A percentile compares a stretch with the other conserved stretches of the same genome.
Evolutionary conservation across 768 basidiomycete genomes (phyloP).

Genomic region (Tephrocybe sp.): DNA sequence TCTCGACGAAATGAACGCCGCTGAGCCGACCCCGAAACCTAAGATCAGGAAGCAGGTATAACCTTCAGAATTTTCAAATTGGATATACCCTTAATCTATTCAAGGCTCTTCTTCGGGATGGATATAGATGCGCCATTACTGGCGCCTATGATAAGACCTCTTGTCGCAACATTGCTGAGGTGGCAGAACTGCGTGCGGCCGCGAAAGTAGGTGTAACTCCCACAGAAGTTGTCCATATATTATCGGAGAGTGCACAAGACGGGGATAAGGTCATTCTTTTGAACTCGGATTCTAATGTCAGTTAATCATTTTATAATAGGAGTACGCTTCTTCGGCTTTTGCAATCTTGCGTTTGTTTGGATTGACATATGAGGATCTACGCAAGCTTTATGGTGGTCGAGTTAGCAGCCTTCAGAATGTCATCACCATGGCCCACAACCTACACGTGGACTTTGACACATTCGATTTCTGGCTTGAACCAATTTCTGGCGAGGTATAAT

Average conservation of each 20-base stretch:
- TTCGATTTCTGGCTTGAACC: constrained; percentile 30
- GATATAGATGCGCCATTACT: constrained; percentile 32
- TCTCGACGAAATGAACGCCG: background rate
- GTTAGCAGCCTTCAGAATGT: constrained; percentile 31
- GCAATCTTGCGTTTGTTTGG: constrained; percentile 28
- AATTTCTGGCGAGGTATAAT: constrained; percentile 16
- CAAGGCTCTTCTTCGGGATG: constrained; percentile 36
- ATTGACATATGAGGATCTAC: constrained; percentile 15
- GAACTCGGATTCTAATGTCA: background rate
- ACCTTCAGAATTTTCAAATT: background rate
- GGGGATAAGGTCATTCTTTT: constrained; percentile 19
- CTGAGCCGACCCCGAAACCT: background rate
- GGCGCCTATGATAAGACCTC: constrained; percentile 21
- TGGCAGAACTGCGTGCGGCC: constrained; percentile 1
- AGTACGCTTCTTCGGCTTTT: constrained; percentile 24
- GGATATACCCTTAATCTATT: background rate
- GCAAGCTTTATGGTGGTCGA: constrained; percentile 26
- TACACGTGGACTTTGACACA: constrained; percentile 26
- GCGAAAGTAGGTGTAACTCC: constrained; percentile 14
- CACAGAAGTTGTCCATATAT: constrained; percentile 25
- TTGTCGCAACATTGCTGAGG: constrained; percentile 11
- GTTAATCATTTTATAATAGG: constrained; percentile 14
- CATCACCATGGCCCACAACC: constrained; percentile 24
- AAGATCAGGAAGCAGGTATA: constrained; percentile 6
- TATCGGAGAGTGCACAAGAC: constrained; percentile 21